Conservation (phyloP, 1,139 yeast genomes). For the Blastobotrys persicus region DNA sequence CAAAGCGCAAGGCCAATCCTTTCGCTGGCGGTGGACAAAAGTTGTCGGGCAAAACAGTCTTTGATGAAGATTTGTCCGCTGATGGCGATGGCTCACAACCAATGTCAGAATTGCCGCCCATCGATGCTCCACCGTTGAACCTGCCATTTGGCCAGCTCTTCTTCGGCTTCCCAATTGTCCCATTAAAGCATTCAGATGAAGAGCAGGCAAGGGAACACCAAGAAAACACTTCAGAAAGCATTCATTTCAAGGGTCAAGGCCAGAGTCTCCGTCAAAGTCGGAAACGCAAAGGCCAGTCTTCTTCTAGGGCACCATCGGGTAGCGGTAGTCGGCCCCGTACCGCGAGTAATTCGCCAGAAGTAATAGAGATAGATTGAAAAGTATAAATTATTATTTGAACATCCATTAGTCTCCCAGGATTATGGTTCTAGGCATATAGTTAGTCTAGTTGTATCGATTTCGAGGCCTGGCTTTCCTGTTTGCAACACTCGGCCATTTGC, state of each 20-base stretch:
- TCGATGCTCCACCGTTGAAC: conserved; percentile 67
- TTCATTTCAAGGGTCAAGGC: conserved; percentile 42
- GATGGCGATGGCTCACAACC: conserved; percentile 33
- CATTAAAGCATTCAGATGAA: conserved; percentile 55
- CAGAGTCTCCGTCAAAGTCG: conserved; percentile 64
- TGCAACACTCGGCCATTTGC: too few species aligned
- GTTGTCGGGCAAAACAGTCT: conserved; percentile 60
- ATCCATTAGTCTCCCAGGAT: too few species aligned
- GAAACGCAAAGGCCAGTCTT: conserved; percentile 62
- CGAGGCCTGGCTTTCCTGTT: too few species aligned
- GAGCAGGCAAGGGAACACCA: conserved; percentile 40
- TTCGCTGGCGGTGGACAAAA: conserved; percentile 70
- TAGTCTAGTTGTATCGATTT: too few species aligned
- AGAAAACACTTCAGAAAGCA: conserved; percentile 21
- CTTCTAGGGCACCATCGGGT: conserved; percentile 41
- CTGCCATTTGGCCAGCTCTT: conserved; percentile 85
- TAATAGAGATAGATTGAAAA: conserved; percentile 68
- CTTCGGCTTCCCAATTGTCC: conserved; percentile 86
- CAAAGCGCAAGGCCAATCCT: conserved; percentile 25
- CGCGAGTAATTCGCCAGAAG: conserved; percentile 50
- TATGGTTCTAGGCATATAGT: too few species aligned
- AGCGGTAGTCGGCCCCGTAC: conserved; percentile 19
- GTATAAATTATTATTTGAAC: background rate
- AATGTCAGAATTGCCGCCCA: conserved; percentile 47
- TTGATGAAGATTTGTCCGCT: conserved; percentile 16